Conservation (phyloP, 306 rosid genomes). For the Quercus alba region DNA sequence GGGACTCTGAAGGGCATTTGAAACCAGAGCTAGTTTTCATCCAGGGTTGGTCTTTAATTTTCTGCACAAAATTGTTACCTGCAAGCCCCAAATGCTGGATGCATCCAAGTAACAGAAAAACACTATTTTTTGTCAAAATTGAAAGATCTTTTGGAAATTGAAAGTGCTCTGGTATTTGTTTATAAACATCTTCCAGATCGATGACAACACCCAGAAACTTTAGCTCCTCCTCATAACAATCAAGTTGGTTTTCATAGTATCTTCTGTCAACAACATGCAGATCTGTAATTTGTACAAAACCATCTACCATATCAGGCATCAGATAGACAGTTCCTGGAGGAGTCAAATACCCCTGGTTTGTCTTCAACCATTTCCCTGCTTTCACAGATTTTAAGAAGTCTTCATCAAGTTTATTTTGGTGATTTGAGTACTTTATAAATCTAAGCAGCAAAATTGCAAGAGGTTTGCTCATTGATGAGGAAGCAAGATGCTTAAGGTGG, state of each 20-base stretch:
- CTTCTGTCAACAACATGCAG: conserved; percentile 17
- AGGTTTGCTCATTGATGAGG: conserved; percentile 15
- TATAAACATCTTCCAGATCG: not conserved
- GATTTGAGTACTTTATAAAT: conserved; percentile 2
- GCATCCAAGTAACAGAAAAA: conserved; percentile 11
- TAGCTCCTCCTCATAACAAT: conserved; percentile 7
- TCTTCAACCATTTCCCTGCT: conserved; percentile 20
- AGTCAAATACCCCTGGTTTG: conserved; percentile 13
- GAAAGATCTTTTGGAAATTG: not conserved
- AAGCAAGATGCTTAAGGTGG: conserved; percentile 2
- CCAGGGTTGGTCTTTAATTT: no score
- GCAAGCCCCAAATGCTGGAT: not conserved
- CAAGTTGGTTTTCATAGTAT: conserved; percentile 3
- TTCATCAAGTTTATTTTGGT: conserved; percentile 1
- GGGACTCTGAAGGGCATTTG: conserved; percentile 12
- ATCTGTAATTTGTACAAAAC: not conserved
- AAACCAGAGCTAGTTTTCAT: conserved; percentile 16
- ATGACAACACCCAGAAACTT: conserved; percentile 11
- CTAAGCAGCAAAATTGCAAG: conserved; percentile 7
- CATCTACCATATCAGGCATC: not conserved
- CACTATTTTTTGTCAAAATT: conserved; percentile 1
- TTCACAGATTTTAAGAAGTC: conserved; percentile 16
- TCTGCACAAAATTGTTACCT: not conserved
- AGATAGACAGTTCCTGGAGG: conserved; percentile 17
- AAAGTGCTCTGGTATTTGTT: conserved; percentile 13